A percentile compares a stretch with the other conserved stretches of the same genome.
phyloP scores from a whole-genome alignment of 352 stramenopile genomes.

The Phytophthora fragariaefolia region DNA sequence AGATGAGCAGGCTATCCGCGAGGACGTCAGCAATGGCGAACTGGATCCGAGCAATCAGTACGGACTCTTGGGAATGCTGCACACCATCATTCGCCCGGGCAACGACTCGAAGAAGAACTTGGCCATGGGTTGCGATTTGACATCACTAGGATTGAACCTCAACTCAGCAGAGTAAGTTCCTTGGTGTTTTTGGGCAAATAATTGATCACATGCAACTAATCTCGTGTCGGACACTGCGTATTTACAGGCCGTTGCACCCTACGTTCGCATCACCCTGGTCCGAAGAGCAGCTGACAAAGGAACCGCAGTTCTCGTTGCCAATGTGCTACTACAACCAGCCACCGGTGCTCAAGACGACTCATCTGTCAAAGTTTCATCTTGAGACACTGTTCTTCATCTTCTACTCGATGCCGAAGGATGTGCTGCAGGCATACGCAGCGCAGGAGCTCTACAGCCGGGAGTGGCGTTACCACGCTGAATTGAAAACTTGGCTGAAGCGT shows the following conservation, averaged over 20 bases:
- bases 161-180: slow-evolving; percentile 80
- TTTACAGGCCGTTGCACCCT: slow-evolving; percentile 69
- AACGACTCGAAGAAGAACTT: slow-evolving; percentile 80
- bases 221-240: not conserved
- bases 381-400: slow-evolving; percentile 99
- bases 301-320: slow-evolving; percentile 85
- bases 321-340: slow-evolving; percentile 94
- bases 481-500: slow-evolving; percentile 98
- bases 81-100: slow-evolving; percentile 74
- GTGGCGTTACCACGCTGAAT: slow-evolving; percentile 97
- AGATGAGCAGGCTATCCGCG: slow-evolving; percentile 28
- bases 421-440: slow-evolving; percentile 93
- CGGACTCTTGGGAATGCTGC: slow-evolving; percentile 81
- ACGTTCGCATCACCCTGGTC: slow-evolving; percentile 87
- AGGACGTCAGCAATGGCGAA: slow-evolving; percentile 44
- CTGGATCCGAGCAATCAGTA: slow-evolving; percentile 81
- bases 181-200: too few relatives aligned
- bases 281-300: slow-evolving; percentile 74
- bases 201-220: not conserved
- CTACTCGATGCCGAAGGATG: slow-evolving; percentile 98
- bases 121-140: slow-evolving; percentile 82
- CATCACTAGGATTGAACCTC: slow-evolving; percentile 83
- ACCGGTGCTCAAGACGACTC: slow-evolving; percentile 96
- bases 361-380: slow-evolving; percentile 98
- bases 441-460: slow-evolving; percentile 94